phyloP scores from a whole-genome alignment of 1,284 basidiomycete species.

The Ganoderma meredithae region DNA sequence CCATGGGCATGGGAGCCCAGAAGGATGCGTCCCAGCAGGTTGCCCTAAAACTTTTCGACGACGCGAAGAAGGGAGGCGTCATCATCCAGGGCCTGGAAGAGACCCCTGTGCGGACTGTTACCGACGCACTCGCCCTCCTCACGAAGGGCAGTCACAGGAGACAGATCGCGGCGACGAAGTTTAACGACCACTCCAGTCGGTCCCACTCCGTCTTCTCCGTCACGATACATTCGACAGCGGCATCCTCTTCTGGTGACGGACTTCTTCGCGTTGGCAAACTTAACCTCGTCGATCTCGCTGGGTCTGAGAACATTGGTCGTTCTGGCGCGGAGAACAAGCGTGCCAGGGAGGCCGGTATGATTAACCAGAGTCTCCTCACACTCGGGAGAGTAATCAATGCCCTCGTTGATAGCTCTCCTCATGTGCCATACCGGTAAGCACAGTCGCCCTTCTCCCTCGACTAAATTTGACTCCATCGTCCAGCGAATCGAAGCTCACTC shows the following conservation, averaged over 20 bases:
- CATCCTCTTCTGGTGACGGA: conserved; percentile 83
- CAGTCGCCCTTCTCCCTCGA: background rate
- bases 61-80: conserved; percentile 86
- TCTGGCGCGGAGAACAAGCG: conserved; percentile 96
- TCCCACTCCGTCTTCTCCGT: conserved; percentile 99
- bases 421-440: conserved; percentile 91
- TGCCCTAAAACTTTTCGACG: conserved; percentile 93
- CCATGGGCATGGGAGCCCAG: conserved; percentile 68
- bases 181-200: conserved; percentile 97
- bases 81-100: conserved; percentile 97
- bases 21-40: conserved; percentile 52
- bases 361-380: conserved; percentile 97
- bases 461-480: conserved; percentile 13
- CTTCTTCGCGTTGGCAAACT: conserved; percentile 94
- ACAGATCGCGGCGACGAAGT: conserved; percentile 96
- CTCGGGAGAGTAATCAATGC: conserved; percentile 98
- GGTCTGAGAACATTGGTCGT: conserved; percentile 97
- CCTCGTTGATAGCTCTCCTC: conserved; percentile 89
- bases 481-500: conserved; percentile 93
- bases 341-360: conserved; percentile 98
- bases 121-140: conserved; percentile 87
- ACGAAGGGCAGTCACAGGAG: conserved; percentile 90
- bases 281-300: conserved; percentile 97
- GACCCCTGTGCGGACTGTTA: conserved; percentile 82
- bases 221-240: conserved; percentile 93